A percentile compares a stretch with the other conserved stretches of the same genome.
Conservation (phyloP, 306 rosid species). For the Abrus pulchellus region DNA sequence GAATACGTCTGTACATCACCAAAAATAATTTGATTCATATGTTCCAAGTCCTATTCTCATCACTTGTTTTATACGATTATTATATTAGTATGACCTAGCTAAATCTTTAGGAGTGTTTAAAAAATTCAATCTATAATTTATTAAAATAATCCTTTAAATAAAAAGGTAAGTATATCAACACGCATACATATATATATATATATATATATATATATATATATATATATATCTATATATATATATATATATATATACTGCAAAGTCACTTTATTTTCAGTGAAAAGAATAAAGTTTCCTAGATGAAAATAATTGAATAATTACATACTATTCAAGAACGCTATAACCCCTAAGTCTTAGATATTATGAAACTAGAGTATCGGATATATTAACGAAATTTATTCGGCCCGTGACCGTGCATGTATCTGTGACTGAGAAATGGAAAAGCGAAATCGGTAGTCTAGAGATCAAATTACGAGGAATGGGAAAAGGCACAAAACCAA, state of each 20-base stretch:
- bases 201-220: no score
- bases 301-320: not conserved
- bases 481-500: not conserved
- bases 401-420: not conserved
- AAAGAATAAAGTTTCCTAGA: not conserved
- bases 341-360: not conserved
- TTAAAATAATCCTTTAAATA: no score
- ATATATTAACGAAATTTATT: not conserved
- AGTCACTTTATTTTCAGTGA: not conserved
- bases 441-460: not conserved
- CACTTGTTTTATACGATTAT: no score
- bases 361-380: not conserved
- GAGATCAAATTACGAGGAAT: not conserved
- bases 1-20: no score
- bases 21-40: no score
- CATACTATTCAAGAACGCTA: not conserved
- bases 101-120: no score
- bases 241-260: not conserved
- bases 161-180: not conserved
- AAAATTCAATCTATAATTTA: no score
- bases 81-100: no score
- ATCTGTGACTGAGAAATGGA: constrained; percentile 12
- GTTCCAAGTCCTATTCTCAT: no score
- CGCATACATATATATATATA: no score
- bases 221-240: no score